These are phyloP conservation scores for Russula earlei DNA, from an alignment of 768 basidiomycete species.

Conservation along the genomic window DNA sequence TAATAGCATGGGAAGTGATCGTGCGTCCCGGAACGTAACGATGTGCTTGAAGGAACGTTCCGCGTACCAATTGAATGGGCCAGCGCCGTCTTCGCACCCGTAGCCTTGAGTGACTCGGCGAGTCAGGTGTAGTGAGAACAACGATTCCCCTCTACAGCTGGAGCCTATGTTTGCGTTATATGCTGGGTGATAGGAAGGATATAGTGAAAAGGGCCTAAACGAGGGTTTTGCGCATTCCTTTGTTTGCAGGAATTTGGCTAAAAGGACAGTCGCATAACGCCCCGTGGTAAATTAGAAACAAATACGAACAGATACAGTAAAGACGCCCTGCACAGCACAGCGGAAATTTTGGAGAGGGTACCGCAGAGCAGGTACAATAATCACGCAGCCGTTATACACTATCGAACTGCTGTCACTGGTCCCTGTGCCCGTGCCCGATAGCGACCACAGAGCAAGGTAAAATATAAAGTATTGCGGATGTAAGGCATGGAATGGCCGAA, in stretches of 20 bases:
- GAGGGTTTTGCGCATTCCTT: not conserved
- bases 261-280: no score
- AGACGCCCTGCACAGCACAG: not conserved
- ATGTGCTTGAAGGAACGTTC: not conserved
- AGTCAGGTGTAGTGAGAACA: not conserved
- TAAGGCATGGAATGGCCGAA: no score
- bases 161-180: not conserved
- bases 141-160: not conserved
- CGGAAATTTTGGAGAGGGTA: constrained; percentile 11
- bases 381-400: no score
- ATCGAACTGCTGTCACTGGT: no score
- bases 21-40: not conserved
- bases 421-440: no score
- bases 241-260: not conserved
- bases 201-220: constrained; percentile 1
- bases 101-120: not conserved
- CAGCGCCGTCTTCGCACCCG: constrained; percentile 8
- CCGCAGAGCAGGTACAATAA: not conserved
- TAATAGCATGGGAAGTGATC: not conserved
- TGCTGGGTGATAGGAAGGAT: constrained; percentile 3
- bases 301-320: not conserved
- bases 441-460: constrained; percentile 4
- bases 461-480: no score
- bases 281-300: not conserved
- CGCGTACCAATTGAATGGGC: not conserved